phyloP scores from a whole-genome alignment of 2,329 filamentous ascomycete genomes.

The Ophiostoma piceae region DNA sequence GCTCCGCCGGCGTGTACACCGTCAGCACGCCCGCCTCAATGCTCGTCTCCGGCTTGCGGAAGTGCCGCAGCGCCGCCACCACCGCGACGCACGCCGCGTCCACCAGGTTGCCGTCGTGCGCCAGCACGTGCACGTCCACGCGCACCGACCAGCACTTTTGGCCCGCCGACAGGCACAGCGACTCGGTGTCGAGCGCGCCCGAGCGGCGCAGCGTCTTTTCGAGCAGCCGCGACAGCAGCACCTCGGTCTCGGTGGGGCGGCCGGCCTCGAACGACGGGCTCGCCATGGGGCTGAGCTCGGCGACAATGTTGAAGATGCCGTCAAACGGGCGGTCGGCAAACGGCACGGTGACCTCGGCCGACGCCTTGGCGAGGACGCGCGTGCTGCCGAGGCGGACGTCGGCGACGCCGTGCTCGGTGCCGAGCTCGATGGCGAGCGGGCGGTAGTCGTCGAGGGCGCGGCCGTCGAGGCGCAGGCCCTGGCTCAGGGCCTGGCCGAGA shows the following conservation, averaged over 20 bases:
- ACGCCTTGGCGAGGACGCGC: slow-evolving; percentile 77
- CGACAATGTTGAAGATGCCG: slow-evolving; percentile 86
- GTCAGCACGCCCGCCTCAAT: slow-evolving; percentile 80
- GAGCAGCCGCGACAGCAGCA: slow-evolving; percentile 78
- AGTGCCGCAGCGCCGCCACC: slow-evolving; percentile 84
- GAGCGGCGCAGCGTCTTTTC: slow-evolving; percentile 93
- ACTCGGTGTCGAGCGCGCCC: slow-evolving; percentile 89
- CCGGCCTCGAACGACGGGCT: slow-evolving; percentile 85
- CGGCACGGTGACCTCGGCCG: slow-evolving; percentile 81
- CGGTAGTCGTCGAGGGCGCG: slow-evolving; percentile 77
- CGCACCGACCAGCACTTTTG: slow-evolving; percentile 88
- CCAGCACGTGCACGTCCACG: slow-evolving; percentile 85
- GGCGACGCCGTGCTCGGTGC: slow-evolving; percentile 84
- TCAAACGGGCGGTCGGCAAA: slow-evolving; percentile 88
- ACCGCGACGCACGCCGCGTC: slow-evolving; percentile 83
- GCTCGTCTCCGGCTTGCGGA: slow-evolving; percentile 80
- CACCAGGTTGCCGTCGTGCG: slow-evolving; percentile 84
- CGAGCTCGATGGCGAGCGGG: slow-evolving; percentile 70
- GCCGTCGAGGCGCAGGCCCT: slow-evolving; percentile 78
- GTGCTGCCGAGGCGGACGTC: slow-evolving; percentile 88
- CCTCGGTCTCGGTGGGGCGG: slow-evolving; percentile 75
- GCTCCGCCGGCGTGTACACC: slow-evolving; percentile 75
- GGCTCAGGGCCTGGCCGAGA: slow-evolving; percentile 72
- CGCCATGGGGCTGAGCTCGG: slow-evolving; percentile 88
- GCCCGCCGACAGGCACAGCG: slow-evolving; percentile 85